Evolutionary conservation across 352 stramenopile species (phyloP), one percentile per base, ranked within the genome.

Genomic region (Thalassiosira delicatula): DNA sequence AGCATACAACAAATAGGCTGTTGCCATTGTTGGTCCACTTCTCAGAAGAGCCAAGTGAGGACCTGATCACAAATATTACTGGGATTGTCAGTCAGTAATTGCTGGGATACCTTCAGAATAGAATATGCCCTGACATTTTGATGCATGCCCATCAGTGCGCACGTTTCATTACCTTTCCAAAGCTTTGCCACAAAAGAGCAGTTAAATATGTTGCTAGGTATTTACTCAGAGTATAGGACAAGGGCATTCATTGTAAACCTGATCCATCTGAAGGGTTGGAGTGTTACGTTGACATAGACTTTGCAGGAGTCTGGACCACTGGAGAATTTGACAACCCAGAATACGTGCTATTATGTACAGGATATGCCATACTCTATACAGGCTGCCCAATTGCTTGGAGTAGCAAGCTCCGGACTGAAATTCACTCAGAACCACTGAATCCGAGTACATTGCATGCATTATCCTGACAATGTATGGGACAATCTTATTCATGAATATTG

Each of bases 111-210:
- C 21, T 60, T 5, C n/a, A 56, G 25, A 79, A 85, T 27, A 75
- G 30, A 2, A 89, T 83, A 25, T 12, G 81, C 21, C 63, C 70
- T 25, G 84, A 88, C 23, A 87, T 93, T 33, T 30, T 61, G 0
- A 82, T 80, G 78, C 54, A 76, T 75, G 66, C 83, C 56, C 81
- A 90, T 73, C 77, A 90, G 65, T 77, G 70, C 42, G 71, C 84
- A 1, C 30, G 71, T 33, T 84, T 86, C 42, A 73, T 21, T 11
- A 42, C 37, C 33, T 14, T 70, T 56, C 85, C 82, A 19, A 82
- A 70, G 11, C 27, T 59, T 27, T 42, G 54, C 56, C 83, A 90
- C 68, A 75, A 76, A 32, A 30, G 82, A 35, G 76, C 76, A 19
- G 69, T 84, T 0, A 85, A 56, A 32, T 54, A 69, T 29, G 76